Percentiles rank a stretch among this genome's conserved stretches.
Conservation (phyloP, 441 rosid genomes). For the Corymbia calophylla region DNA sequence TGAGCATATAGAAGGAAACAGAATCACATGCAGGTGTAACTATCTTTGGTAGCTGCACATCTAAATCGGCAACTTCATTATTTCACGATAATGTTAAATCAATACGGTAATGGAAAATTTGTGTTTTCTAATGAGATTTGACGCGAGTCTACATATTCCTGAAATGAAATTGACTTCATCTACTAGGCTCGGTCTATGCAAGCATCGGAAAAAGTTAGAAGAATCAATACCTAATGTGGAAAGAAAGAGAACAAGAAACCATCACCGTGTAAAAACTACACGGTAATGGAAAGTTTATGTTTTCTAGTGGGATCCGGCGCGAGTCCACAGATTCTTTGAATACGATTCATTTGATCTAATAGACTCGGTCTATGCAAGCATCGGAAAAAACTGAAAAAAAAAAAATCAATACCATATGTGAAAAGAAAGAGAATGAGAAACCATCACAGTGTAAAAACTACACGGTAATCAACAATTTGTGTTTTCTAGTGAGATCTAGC, state of each 20-base stretch:
- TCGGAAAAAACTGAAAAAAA: background rate
- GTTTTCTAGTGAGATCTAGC: background rate
- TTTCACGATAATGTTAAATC: rapidly evolving
- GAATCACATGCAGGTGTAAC: background rate
- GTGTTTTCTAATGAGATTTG: rapidly evolving
- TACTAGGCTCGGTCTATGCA: too few species aligned
- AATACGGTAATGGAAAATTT: too few species aligned
- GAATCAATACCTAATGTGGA: background rate
- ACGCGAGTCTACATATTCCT: rapidly evolving
- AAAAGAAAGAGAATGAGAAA: background rate
- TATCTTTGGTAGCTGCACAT: background rate
- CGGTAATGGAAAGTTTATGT: background rate
- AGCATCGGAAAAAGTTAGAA: background rate
- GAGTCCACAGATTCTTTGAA: rapidly evolving
- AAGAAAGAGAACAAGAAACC: background rate
- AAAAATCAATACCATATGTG: background rate
- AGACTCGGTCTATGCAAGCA: background rate
- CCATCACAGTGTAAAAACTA: too few species aligned
- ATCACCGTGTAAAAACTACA: background rate
- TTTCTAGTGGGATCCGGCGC: background rate
- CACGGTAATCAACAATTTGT: background rate
- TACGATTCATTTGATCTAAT: background rate
- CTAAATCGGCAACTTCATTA: background rate
- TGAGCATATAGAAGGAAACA: background rate
- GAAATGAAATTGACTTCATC: too few species aligned